Conservation (phyloP, 1,139 yeast species). For the Williopsis jadinii region DNA sequence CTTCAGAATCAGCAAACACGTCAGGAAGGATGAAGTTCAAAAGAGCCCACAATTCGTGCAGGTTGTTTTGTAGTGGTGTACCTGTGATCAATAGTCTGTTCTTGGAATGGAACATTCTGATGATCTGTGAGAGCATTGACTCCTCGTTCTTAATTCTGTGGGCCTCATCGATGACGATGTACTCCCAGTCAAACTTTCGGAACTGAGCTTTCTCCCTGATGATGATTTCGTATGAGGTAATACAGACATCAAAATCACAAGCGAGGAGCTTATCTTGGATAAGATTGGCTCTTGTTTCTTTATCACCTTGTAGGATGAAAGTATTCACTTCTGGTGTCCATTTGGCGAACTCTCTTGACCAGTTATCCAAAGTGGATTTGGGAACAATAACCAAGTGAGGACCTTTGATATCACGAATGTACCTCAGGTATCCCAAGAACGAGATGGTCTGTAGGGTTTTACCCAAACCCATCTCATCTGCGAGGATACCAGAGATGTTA, state of each 20-base stretch:
- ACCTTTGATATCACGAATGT: conserved; percentile 52
- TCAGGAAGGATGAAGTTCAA: conserved; percentile 71
- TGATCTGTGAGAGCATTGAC: conserved; percentile 65
- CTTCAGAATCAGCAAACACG: conserved; percentile 66
- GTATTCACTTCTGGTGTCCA: conserved; percentile 78
- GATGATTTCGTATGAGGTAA: conserved; percentile 72
- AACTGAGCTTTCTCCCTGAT: conserved; percentile 63
- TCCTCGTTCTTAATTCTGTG: conserved; percentile 79
- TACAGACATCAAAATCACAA: conserved; percentile 66
- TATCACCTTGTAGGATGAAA: conserved; percentile 66
- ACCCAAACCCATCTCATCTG: conserved; percentile 98
- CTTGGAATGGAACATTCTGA: conserved; percentile 62
- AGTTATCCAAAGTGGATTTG: conserved; percentile 72
- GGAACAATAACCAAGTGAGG: conserved; percentile 75
- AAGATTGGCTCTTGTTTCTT: conserved; percentile 50
- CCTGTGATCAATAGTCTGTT: conserved; percentile 72
- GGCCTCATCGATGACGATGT: conserved; percentile 74
- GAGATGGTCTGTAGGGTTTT: conserved; percentile 93
- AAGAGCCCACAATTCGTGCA: conserved; percentile 77
- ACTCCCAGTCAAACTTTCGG: conserved; percentile 64
- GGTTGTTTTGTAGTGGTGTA: conserved; percentile 72
- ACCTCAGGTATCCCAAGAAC: conserved; percentile 65
- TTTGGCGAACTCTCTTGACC: conserved; percentile 68
- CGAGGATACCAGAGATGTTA: conserved; percentile 82
- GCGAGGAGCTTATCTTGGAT: conserved; percentile 44